These are phyloP conservation scores for Ceratocystis eucalypticola DNA, from an alignment of 2,329 filamentous ascomycete species.

Conservation along the genomic window DNA sequence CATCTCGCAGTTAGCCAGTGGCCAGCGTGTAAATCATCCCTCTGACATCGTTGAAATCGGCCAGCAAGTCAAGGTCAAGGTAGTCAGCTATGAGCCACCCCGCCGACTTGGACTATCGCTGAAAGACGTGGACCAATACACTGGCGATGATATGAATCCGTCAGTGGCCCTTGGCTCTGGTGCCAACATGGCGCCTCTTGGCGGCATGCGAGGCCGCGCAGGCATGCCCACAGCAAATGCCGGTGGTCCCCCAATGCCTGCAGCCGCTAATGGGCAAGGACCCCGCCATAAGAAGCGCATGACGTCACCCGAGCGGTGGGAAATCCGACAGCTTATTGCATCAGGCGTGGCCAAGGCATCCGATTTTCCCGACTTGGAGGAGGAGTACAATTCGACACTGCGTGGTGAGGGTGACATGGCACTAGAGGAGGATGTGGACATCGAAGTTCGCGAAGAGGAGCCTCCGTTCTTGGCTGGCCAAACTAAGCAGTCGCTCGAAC, in stretches of 20 bases:
- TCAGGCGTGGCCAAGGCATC: slow-evolving; percentile 86
- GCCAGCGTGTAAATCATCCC: slow-evolving; percentile 79
- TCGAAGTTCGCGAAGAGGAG: slow-evolving; percentile 91
- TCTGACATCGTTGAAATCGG: slow-evolving; percentile 71
- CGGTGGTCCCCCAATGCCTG: slow-evolving; percentile 24
- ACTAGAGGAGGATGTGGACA: slow-evolving; percentile 91
- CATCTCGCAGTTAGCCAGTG: slow-evolving; percentile 74
- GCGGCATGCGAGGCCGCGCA: slow-evolving; percentile 40
- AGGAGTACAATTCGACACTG: slow-evolving; percentile 80
- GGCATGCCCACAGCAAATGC: slow-evolving; percentile 25
- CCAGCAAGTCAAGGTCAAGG: slow-evolving; percentile 84
- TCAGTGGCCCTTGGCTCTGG: slow-evolving; percentile 70
- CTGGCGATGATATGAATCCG: slow-evolving; percentile 69
- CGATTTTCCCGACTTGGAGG: slow-evolving; percentile 87
- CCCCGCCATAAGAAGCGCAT: slow-evolving; percentile 70
- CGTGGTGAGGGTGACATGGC: slow-evolving; percentile 79
- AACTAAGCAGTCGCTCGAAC: slow-evolving; percentile 86
- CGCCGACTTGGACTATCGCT: slow-evolving; percentile 77
- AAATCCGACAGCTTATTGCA: slow-evolving; percentile 90
- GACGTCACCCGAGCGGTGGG: slow-evolving; percentile 95
- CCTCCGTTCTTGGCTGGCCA: slow-evolving; percentile 92
- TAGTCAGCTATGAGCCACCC: slow-evolving; percentile 65
- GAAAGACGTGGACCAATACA: slow-evolving; percentile 91
- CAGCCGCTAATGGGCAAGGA: slow-evolving; percentile 23
- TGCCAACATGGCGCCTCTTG: slow-evolving; percentile 74